Conservation (phyloP, 192 early-diverging fungal species). For the Coemansia erecta region DNA sequence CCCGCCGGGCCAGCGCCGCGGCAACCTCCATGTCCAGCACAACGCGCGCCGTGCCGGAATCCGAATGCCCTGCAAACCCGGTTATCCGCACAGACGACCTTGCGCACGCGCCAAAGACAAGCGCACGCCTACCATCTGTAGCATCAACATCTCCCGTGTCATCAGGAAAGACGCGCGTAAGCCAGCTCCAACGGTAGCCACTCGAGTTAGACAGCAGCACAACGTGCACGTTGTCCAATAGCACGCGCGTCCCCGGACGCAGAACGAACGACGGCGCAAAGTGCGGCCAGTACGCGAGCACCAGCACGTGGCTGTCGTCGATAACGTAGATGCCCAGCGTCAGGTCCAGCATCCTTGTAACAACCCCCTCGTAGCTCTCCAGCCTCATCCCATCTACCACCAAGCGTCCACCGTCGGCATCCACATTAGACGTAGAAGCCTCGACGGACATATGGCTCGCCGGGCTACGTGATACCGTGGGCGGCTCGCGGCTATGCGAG, state of each 20-base stretch:
- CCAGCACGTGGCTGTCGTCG: conserved; percentile 29
- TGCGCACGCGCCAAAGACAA: conserved; percentile 42
- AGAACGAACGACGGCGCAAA: conserved; percentile 24
- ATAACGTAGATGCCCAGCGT: conserved; percentile 38
- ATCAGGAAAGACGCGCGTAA: conserved; percentile 11
- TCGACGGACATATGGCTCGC: no score
- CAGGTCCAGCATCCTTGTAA: conserved; percentile 31
- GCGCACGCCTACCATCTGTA: not conserved
- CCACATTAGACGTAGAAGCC: no score
- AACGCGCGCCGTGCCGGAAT: not conserved
- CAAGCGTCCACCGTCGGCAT: not conserved
- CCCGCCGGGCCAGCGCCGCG: conserved; percentile 2
- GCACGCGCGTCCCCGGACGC: conserved; percentile 35
- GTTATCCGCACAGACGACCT: conserved; percentile 27
- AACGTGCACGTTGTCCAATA: conserved; percentile 36
- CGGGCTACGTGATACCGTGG: no score
- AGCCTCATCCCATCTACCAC: conserved; percentile 16
- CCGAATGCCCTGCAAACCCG: conserved; percentile 8
- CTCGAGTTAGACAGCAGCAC: conserved; percentile 24
- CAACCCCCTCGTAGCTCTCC: conserved; percentile 41
- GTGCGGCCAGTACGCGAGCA: conserved; percentile 37
- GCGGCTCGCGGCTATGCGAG: no score
- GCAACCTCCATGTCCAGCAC: conserved; percentile 5
- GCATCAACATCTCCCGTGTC: not conserved
- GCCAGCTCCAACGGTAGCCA: conserved; percentile 39